Evolutionary conservation across 2,329 filamentous ascomycete species (phyloP).

Genomic region (Orbilia oligospora): DNA sequence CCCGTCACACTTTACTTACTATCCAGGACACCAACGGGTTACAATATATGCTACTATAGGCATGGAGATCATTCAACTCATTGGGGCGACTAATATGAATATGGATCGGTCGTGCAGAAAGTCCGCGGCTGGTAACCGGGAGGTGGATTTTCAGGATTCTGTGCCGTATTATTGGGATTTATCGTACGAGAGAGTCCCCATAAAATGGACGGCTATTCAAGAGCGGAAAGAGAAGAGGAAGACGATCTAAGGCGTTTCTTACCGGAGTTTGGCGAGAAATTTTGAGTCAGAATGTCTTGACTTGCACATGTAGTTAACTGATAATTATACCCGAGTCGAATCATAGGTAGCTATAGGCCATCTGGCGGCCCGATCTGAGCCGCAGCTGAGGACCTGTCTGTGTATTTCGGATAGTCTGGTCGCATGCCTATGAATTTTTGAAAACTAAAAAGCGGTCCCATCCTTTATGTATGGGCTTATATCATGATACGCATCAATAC

Average conservation of each 20-base stretch:
- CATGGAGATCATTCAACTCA: constrained; percentile 12
- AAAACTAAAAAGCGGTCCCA: no score
- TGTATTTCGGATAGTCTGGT: no score
- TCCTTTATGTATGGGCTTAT: no score
- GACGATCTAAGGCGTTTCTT: not conserved
- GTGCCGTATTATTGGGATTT: constrained; percentile 25
- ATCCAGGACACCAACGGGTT: constrained; percentile 14
- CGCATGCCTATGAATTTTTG: no score
- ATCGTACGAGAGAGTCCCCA: not conserved
- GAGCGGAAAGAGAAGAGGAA: not conserved
- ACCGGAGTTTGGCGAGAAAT: not conserved
- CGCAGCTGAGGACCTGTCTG: no score
- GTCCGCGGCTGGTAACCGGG: not conserved
- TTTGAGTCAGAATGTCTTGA: constrained; percentile 14
- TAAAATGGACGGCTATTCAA: not conserved
- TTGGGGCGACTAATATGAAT: constrained; percentile 18
- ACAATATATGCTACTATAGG: constrained; percentile 3
- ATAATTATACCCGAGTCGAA: no score
- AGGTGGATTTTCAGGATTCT: constrained; percentile 27
- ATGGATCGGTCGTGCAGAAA: constrained; percentile 19
- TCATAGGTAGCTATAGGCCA: no score
- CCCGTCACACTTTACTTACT: constrained; percentile 23
- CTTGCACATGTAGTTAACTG: no score
- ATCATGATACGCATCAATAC: no score
- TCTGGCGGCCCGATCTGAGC: no score